These are phyloP conservation scores for Hypericum androsaemum DNA, from an alignment of 345 rosid genomes.

Conservation along the genomic window DNA sequence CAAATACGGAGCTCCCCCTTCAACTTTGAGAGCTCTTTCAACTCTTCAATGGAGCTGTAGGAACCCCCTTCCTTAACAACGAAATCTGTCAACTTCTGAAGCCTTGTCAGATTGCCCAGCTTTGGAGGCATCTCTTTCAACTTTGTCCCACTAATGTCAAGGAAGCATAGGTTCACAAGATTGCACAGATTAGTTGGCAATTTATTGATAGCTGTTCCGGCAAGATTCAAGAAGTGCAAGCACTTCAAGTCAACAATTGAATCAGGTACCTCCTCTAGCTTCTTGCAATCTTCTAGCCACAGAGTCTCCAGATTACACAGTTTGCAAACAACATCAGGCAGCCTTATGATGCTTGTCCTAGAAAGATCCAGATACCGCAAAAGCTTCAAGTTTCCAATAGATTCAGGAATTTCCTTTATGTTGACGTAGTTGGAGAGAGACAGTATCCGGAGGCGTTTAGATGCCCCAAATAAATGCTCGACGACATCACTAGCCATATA, in stretches of 20 bases:
- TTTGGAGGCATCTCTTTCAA: conserved; percentile 1
- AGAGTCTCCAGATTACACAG: background rate
- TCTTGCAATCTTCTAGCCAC: background rate
- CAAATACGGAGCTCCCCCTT: background rate
- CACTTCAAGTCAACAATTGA: background rate
- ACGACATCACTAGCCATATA: background rate
- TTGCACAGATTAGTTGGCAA: background rate
- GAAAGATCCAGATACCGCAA: conserved; percentile 4
- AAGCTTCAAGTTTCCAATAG: conserved; percentile 2
- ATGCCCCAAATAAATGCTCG: background rate
- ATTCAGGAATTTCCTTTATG: background rate
- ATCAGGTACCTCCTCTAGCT: background rate
- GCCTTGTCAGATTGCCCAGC: background rate
- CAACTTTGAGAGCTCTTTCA: conserved; percentile 1
- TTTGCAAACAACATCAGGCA: background rate
- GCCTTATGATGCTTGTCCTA: background rate
- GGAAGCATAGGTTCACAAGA: background rate
- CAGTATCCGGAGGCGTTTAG: background rate
- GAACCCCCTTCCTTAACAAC: background rate
- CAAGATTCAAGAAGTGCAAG: background rate
- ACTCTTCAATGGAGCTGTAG: background rate
- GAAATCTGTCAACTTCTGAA: background rate
- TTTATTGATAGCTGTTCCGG: background rate
- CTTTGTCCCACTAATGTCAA: background rate
- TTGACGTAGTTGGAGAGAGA: background rate